Evolutionary conservation across 2,329 filamentous ascomycete species (phyloP).

Genomic region (Ramularia endophylla): DNA sequence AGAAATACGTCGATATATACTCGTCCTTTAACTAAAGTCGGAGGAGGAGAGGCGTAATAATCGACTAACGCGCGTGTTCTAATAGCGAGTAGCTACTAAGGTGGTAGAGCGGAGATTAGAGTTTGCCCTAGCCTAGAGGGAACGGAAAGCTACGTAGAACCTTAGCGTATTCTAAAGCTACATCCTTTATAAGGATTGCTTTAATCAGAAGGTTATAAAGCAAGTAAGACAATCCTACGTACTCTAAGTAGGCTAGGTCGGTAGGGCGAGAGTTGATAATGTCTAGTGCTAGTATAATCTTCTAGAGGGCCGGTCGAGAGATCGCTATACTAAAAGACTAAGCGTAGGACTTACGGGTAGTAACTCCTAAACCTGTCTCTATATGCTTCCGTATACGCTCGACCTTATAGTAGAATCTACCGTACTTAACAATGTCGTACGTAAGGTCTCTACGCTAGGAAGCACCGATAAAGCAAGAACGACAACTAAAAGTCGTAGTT

Average conservation of each 20-base stretch:
- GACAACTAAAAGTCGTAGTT: not conserved
- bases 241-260: not conserved
- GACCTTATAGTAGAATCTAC: conserved; percentile 2
- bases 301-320: not conserved
- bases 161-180: not conserved
- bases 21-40: conserved; percentile 1
- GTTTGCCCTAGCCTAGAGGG: not conserved
- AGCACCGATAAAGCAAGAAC: not conserved
- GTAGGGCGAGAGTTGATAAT: not conserved
- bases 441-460: not conserved
- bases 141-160: not conserved
- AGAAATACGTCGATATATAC: not conserved
- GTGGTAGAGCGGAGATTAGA: not conserved
- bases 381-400: conserved; percentile 1
- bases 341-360: no score
- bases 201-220: not conserved
- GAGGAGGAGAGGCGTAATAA: not conserved
- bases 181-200: not conserved
- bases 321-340: not conserved
- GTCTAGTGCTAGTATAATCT: not conserved
- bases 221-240: not conserved
- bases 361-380: no score
- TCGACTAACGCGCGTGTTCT: not conserved
- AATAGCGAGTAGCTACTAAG: not conserved
- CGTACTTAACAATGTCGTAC: not conserved